These are phyloP conservation scores for Penicillium samsonianum DNA, from an alignment of 495 filamentous ascomycete genomes.

Conservation along the genomic window DNA sequence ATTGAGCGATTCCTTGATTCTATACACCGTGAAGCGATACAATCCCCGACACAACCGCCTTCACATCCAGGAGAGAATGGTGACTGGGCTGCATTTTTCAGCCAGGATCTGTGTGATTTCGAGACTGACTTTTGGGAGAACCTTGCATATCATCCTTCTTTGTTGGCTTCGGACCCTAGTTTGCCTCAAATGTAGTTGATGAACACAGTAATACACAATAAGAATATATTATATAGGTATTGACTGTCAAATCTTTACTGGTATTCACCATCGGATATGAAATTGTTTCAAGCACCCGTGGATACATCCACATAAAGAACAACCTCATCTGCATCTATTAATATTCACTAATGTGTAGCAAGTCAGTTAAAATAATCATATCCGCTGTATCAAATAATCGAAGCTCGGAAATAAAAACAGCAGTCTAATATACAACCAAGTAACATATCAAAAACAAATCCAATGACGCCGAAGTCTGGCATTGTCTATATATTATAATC, in stretches of 20 bases:
- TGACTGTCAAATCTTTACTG: too few species aligned
- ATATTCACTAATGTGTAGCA: neutral
- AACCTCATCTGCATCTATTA: neutral
- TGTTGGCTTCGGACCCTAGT: conserved; percentile 26
- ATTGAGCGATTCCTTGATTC: conserved; percentile 38
- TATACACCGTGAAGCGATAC: conserved; percentile 24
- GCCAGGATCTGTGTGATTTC: conserved; percentile 37
- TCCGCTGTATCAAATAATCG: neutral
- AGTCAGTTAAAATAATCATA: neutral
- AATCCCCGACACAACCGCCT: conserved; percentile 3
- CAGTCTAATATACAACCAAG: neutral
- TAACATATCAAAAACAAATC: neutral
- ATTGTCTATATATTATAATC: neutral
- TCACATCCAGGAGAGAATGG: conserved; percentile 21
- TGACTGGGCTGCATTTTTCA: conserved; percentile 32
- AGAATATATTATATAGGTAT: neutral
- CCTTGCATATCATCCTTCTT: conserved; percentile 35
- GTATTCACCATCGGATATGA: neutral
- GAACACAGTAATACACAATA: neutral
- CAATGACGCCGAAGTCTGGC: neutral
- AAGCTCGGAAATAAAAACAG: neutral
- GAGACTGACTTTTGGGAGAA: conserved; percentile 37
- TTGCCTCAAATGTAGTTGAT: conserved; percentile 19
- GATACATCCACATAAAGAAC: neutral
- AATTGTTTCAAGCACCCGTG: neutral